Conservation (phyloP, 169 alveolate genomes). For the Plasmodium yoelii region DNA sequence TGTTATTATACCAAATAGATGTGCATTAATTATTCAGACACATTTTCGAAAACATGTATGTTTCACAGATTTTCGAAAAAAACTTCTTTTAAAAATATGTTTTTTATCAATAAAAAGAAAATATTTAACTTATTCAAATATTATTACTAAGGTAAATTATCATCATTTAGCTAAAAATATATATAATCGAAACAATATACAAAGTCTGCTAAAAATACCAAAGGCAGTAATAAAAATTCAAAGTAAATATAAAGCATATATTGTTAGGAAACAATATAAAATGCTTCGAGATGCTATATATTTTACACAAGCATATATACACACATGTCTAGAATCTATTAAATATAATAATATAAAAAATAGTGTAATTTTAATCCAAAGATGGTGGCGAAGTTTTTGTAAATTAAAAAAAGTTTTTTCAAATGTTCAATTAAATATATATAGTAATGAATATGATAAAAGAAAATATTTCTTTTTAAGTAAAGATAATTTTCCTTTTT, state of each 20-base stretch:
- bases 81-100: slow-evolving; percentile 65
- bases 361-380: slow-evolving; percentile 44
- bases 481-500: slow-evolving; percentile 70
- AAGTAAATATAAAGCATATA: slow-evolving; percentile 53
- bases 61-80: slow-evolving; percentile 43
- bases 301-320: slow-evolving; percentile 75
- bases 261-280: slow-evolving; percentile 61
- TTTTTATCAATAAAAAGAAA: slow-evolving; percentile 73
- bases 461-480: slow-evolving; percentile 47
- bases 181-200: slow-evolving; percentile 37
- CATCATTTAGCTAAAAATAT: slow-evolving; percentile 72
- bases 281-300: slow-evolving; percentile 55
- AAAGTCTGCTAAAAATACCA: slow-evolving; percentile 51
- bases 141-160: slow-evolving; percentile 49
- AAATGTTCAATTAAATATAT: slow-evolving; percentile 31
- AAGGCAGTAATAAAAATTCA: slow-evolving; percentile 74
- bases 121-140: slow-evolving; percentile 35
- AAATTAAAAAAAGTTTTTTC: slow-evolving; percentile 42
- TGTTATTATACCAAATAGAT: slow-evolving; percentile 54
- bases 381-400: slow-evolving; percentile 70
- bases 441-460: slow-evolving; percentile 54
- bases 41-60: slow-evolving; percentile 61
- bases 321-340: slow-evolving; percentile 44
- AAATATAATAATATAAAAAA: slow-evolving; percentile 39
- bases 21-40: slow-evolving; percentile 59